phyloP scores from a whole-genome alignment of 495 filamentous ascomycete species.

The Lindgomyces ingoldianus region DNA sequence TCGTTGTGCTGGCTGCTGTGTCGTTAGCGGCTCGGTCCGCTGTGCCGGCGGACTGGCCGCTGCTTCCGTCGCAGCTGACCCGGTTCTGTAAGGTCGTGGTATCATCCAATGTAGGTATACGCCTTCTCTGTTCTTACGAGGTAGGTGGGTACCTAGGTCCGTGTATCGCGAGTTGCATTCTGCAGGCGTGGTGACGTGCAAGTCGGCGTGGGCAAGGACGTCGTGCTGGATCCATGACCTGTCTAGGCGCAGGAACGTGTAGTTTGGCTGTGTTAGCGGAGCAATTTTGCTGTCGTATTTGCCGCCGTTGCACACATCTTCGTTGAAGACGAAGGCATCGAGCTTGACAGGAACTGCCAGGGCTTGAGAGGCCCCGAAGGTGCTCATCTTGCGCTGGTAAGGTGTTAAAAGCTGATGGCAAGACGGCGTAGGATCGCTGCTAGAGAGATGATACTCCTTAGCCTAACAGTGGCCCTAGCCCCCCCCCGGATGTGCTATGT shows the following conservation, averaged over 20 bases:
- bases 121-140: slow-evolving; percentile 23
- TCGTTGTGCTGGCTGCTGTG: no score
- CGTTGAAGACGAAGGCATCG: slow-evolving; percentile 51
- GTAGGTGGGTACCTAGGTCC: slow-evolving; percentile 27
- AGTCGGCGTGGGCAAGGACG: slow-evolving; percentile 48
- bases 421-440: no score
- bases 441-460: no score
- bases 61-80: neutral
- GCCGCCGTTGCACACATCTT: slow-evolving; percentile 34
- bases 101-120: neutral
- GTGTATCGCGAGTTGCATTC: slow-evolving; percentile 48
- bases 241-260: slow-evolving; percentile 51
- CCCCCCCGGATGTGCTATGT: no score
- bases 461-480: no score
- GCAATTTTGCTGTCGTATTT: slow-evolving; percentile 49
- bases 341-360: no score
- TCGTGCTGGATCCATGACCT: slow-evolving; percentile 47
- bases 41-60: neutral
- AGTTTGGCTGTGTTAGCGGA: slow-evolving; percentile 59
- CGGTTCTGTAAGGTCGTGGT: neutral
- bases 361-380: no score
- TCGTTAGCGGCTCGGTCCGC: neutral
- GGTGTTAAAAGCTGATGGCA: no score
- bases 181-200: slow-evolving; percentile 47
- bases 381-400: no score